Conservation (phyloP, 495 filamentous ascomycete species). For the Penicillium lagena region DNA sequence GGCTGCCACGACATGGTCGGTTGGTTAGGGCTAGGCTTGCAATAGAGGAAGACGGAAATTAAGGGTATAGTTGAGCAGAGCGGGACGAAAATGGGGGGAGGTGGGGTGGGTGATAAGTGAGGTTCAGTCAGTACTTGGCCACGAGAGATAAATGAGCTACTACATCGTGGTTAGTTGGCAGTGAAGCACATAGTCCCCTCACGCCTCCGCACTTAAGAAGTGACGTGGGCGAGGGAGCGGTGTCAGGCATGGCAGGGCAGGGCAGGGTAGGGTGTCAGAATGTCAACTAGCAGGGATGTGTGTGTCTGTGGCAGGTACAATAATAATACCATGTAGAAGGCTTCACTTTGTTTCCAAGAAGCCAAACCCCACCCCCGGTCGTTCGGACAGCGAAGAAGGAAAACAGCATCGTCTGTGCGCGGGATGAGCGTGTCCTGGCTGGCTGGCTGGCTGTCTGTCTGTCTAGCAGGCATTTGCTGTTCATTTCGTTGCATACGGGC, state of each 20-base stretch:
- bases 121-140: no score
- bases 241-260: background rate
- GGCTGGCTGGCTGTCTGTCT: no score
- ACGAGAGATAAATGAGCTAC: no score
- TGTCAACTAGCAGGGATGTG: slow-evolving; percentile 10
- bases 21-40: background rate
- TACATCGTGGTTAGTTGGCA: no score
- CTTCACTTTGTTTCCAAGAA: background rate
- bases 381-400: slow-evolving; percentile 11
- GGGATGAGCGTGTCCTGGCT: no score
- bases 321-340: no score
- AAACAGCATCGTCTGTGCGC: background rate
- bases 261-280: slow-evolving; percentile 4
- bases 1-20: slow-evolving; percentile 36
- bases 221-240: slow-evolving; percentile 14
- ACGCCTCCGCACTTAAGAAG: slow-evolving; percentile 3
- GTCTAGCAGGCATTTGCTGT: no score
- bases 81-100: slow-evolving; percentile 5
- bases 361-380: background rate
- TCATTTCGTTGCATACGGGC: no score
- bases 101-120: slow-evolving; percentile 17
- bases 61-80: slow-evolving; percentile 1
- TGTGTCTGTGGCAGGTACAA: slow-evolving; percentile 13
- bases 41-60: background rate
- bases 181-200: no score